phyloP scores from a whole-genome alignment of 805 yeast species.

The Nematodospora valgi region DNA sequence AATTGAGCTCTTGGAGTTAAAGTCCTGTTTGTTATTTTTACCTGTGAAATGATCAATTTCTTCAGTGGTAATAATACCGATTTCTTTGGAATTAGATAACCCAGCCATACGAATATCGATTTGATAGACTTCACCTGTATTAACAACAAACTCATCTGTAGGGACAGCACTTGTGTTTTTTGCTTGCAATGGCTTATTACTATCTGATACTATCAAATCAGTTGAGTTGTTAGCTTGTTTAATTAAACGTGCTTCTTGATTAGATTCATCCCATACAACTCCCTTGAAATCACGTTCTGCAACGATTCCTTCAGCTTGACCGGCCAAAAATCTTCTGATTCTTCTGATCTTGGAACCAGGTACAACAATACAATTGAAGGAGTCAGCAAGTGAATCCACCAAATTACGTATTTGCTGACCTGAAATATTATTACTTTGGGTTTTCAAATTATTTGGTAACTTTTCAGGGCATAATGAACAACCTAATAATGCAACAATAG shows the following conservation, averaged over 20 bases:
- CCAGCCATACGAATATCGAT: slow-evolving; percentile 83
- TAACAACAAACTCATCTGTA: slow-evolving; percentile 64
- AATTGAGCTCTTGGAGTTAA: slow-evolving; percentile 64
- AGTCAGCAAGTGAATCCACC: slow-evolving; percentile 83
- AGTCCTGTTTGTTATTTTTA: slow-evolving; percentile 50
- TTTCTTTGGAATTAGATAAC: slow-evolving; percentile 46
- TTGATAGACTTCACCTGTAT: slow-evolving; percentile 81
- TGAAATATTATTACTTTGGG: slow-evolving; percentile 44
- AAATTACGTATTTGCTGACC: slow-evolving; percentile 69
- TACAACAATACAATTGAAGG: slow-evolving; percentile 78
- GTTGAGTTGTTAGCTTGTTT: slow-evolving; percentile 28
- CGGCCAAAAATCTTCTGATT: slow-evolving; percentile 88
- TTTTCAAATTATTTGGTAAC: slow-evolving; percentile 51
- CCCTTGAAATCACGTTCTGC: slow-evolving; percentile 93
- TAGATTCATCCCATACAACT: slow-evolving; percentile 81
- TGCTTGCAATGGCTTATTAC: slow-evolving; percentile 10
- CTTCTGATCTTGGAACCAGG: slow-evolving; percentile 94
- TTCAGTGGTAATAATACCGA: slow-evolving; percentile 68
- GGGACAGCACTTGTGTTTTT: slow-evolving; percentile 58
- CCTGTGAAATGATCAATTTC: slow-evolving; percentile 64
- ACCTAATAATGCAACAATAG: slow-evolving; percentile 75
- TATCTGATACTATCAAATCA: slow-evolving; percentile 12
- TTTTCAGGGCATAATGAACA: slow-evolving; percentile 74
- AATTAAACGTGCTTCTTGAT: slow-evolving; percentile 64
- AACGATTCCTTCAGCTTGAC: slow-evolving; percentile 89